These are phyloP conservation scores for Syzygium malaccense DNA, from an alignment of 441 rosid genomes.

Conservation along the genomic window DNA sequence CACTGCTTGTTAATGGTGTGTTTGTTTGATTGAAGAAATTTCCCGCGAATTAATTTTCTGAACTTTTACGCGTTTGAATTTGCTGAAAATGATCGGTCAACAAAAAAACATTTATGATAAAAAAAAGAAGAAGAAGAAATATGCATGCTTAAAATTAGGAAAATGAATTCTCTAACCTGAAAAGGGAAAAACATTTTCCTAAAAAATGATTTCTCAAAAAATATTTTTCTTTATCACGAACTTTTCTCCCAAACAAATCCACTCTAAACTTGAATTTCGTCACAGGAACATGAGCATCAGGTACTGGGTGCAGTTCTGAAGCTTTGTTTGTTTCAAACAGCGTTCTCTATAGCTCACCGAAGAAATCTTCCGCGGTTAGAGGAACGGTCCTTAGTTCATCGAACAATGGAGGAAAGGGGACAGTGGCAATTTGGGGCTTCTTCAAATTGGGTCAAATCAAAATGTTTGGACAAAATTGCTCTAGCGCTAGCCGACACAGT, in stretches of 20 bases:
- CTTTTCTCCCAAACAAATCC: not conserved
- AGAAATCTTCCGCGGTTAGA: slow-evolving; percentile 59
- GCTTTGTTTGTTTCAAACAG: slow-evolving; percentile 83
- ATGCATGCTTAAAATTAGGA: not conserved
- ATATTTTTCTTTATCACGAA: no score
- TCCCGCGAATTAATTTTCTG: no score
- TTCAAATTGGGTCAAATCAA: not conserved
- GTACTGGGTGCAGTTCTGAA: slow-evolving; percentile 87
- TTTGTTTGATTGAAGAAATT: not conserved
- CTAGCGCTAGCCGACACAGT: not conserved
- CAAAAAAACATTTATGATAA: no score
- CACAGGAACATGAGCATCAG: slow-evolving; percentile 95
- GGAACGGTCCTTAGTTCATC: slow-evolving; percentile 11
- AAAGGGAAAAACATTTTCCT: not conserved
- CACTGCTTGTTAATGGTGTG: slow-evolving; percentile 23
- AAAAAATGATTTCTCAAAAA: no score
- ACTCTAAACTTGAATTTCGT: slow-evolving; percentile 54
- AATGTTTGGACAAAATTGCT: not conserved
- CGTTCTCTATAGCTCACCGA: slow-evolving; percentile 75
- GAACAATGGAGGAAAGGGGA: not conserved
- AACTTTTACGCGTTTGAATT: no score
- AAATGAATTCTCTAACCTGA: no score
- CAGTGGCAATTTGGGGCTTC: not conserved
- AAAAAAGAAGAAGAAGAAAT: no score
- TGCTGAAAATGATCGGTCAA: not conserved